Base-by-base conservation (phyloP, 2,329 filamentous ascomycete genomes). In the Paraconiothyrium sp. region DNA sequence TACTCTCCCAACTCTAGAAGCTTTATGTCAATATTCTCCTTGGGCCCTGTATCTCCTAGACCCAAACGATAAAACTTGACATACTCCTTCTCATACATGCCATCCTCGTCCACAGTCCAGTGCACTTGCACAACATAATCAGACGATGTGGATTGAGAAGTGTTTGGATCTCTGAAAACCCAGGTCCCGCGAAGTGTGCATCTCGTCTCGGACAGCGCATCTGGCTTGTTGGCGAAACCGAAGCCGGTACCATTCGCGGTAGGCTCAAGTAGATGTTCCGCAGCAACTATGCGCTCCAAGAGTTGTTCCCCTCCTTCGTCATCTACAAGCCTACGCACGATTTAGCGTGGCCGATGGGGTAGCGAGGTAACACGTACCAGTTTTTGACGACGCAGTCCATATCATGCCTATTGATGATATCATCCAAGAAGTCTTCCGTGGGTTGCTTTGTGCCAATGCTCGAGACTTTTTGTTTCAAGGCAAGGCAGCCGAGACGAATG, bases 71-170 rank as follows among this genome's bases (percentile, higher is more conserved):
- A 78, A 54, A 65, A 78, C 14, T 62, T 63, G 0, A 67, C 57
- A 3, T 62, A 32, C 24, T 64, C 67, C 49, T 76, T 78, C 54
- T 78, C 75, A 47, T 72, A 76, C 5, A 52, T 2, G 4, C 70
- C 72, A 7, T 76, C 68, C 34, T 73, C 71, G 57, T 78, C 70
- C 20, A 73, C 63, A 1, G 68, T 73, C 73, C 73, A 78, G 35
- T 76, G 70, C 13, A 76, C 58, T 55, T 76, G 72, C 4, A 76
- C 66, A 3, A 77, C 63, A 20, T 56, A 24, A 72, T 61, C 4
- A 67, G 39, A 16, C 43, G 62, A 22, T 54, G 32, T 9, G 54
- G 43, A 9, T 48, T 49, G 47, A 8, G 54, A 10, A 41, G 35
- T 60, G 43, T 68, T 70, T 1, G 74, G 73, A 46, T 77, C 73